A percentile compares a stretch with the other conserved stretches of the same genome.
Conservation (phyloP, 73 alveolate genomes). For the Paramecium pentaurelia region DNA sequence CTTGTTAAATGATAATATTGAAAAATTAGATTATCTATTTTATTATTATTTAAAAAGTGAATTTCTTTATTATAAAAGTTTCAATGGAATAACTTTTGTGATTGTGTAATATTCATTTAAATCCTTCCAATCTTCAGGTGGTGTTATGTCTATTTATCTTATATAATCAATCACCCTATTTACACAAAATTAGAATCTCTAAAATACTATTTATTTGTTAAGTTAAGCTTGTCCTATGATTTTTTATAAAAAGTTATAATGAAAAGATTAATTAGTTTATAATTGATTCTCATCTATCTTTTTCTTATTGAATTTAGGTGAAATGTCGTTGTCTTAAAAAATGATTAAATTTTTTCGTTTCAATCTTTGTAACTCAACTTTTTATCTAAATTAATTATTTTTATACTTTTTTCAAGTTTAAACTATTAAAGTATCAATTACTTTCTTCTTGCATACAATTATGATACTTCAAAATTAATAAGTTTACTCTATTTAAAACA, state of each 20-base stretch:
- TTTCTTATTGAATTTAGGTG: background rate
- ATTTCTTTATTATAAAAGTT: background rate
- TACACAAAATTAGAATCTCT: background rate
- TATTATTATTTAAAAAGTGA: background rate
- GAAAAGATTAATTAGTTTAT: background rate
- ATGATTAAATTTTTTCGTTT: background rate
- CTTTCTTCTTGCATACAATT: background rate
- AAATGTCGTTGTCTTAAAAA: background rate
- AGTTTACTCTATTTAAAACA: background rate
- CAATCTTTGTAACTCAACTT: background rate
- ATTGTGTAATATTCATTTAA: background rate
- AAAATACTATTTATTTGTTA: background rate
- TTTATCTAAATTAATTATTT: background rate
- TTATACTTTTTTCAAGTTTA: background rate
- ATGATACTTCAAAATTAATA: background rate
- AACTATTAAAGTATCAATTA: background rate
- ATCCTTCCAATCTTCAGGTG: conserved; percentile 51
- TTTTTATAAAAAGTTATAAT: background rate
- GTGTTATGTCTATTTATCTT: background rate
- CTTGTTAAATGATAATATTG: background rate
- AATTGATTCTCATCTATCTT: background rate
- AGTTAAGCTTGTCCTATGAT: background rate
- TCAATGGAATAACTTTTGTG: background rate
- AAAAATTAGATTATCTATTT: background rate
- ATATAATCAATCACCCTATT: background rate